These are phyloP conservation scores for Pseudocercospora vitis DNA, from an alignment of 2,329 filamentous ascomycete species.

Conservation along the genomic window DNA sequence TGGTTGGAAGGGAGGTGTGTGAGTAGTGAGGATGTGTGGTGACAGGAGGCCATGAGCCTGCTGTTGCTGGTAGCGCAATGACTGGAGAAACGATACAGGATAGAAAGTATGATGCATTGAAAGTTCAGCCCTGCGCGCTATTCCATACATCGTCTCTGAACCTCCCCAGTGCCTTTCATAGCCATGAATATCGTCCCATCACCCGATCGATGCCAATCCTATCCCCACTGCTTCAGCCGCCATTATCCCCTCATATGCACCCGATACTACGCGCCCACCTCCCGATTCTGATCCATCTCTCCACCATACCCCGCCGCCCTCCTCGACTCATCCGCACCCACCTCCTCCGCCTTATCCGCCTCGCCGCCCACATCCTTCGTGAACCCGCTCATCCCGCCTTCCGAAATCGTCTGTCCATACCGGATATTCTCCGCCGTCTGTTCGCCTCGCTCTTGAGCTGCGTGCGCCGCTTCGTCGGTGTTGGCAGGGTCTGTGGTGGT, in stretches of 20 bases:
- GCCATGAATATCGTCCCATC: no score
- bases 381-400: conserved; percentile 56
- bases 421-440: conserved; percentile 54
- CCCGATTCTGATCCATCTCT: no score
- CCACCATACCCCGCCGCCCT: conserved; percentile 43
- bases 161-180: no score
- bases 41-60: no score
- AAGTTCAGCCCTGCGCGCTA: no score
- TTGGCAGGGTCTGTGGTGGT: conserved; percentile 37
- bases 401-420: conserved; percentile 58
- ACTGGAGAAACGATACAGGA: no score
- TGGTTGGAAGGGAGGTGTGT: conserved; percentile 25
- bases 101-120: no score
- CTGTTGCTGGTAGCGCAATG: no score
- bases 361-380: conserved; percentile 45
- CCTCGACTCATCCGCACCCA: conserved; percentile 32
- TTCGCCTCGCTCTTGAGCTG: conserved; percentile 42
- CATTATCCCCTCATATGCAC: background rate
- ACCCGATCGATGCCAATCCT: background rate
- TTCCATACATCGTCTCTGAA: no score
- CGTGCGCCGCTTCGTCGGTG: conserved; percentile 23
- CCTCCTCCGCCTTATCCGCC: conserved; percentile 43
- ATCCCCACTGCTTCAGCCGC: background rate
- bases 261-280: conserved; percentile 50
- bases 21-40: conserved; percentile 3